Conservation (phyloP, 345 rosid genomes). For the Schrenkiella parvula region DNA sequence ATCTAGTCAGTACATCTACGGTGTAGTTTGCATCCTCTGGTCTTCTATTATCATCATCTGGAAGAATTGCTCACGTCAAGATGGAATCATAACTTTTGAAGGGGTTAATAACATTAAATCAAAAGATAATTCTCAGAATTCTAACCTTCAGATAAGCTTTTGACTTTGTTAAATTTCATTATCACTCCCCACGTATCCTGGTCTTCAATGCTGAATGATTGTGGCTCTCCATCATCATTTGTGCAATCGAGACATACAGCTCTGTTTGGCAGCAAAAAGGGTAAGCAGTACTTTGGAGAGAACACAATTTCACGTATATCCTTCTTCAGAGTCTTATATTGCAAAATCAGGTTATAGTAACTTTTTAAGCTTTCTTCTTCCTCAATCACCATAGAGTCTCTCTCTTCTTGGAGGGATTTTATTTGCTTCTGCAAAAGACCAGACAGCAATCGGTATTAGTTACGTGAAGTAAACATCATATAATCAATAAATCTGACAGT, state of each 20-base stretch:
- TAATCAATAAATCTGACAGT: neutral
- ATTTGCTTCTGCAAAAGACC: slow-evolving; percentile 63
- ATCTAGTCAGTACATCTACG: slow-evolving; percentile 82
- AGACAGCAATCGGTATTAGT: slow-evolving; percentile 19
- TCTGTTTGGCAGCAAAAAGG: slow-evolving; percentile 80
- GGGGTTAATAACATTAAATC: neutral
- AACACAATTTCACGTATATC: slow-evolving; percentile 71
- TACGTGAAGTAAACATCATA: neutral
- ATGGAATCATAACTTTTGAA: neutral
- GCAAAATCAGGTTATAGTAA: slow-evolving; percentile 75
- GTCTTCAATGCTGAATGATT: slow-evolving; percentile 67
- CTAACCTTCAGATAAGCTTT: slow-evolving; percentile 63
- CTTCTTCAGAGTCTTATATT: slow-evolving; percentile 67
- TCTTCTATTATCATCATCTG: slow-evolving; percentile 69
- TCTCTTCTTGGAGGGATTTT: slow-evolving; percentile 74
- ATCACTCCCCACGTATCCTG: slow-evolving; percentile 81
- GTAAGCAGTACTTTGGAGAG: slow-evolving; percentile 82
- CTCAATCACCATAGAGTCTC: slow-evolving; percentile 80
- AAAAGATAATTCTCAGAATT: neutral
- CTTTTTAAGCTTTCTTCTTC: slow-evolving; percentile 86
- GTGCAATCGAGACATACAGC: slow-evolving; percentile 57
- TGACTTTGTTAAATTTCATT: slow-evolving; percentile 67
- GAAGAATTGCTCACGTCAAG: slow-evolving; percentile 18
- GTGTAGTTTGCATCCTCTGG: slow-evolving; percentile 75
- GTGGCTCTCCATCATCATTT: slow-evolving; percentile 46